A percentile compares a stretch with the other conserved stretches of the same genome.
These are phyloP conservation scores for Emmonsiellopsis sp. DNA, from an alignment of 2,329 filamentous ascomycete genomes.

Conservation along the genomic window DNA sequence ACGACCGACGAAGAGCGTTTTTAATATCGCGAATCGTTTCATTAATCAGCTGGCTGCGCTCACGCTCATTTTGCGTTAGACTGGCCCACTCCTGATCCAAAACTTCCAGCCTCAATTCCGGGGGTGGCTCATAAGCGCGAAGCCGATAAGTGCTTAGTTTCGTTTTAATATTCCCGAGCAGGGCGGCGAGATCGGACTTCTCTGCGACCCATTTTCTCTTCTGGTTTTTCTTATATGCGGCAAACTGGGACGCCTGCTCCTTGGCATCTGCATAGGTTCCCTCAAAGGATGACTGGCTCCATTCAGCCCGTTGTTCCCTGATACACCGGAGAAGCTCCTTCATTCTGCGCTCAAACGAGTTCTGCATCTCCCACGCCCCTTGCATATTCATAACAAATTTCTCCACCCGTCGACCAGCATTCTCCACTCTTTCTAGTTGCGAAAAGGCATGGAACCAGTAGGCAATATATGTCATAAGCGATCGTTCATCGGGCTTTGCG, in stretches of 20 bases:
- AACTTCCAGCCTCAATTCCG: conserved; percentile 70
- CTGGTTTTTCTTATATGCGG: conserved; percentile 78
- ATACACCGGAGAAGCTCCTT: conserved; percentile 69
- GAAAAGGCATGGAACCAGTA: conserved; percentile 99
- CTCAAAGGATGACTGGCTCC: conserved; percentile 74
- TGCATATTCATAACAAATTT: conserved; percentile 99
- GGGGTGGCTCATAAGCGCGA: conserved; percentile 80
- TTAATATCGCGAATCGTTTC: conserved; percentile 99
- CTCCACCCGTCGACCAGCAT: conserved; percentile 88
- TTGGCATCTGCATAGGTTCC: conserved; percentile 92
- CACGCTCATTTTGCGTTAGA: conserved; percentile 76
- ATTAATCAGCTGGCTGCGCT: conserved; percentile 86
- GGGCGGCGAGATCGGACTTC: conserved; percentile 86
- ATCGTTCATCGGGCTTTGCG: conserved; percentile 87
- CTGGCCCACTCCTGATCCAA: conserved; percentile 75
- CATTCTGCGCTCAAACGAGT: conserved; percentile 88
- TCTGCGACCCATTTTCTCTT: conserved; percentile 97
- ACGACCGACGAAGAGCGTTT: conserved; percentile 81
- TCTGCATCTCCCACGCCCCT: conserved; percentile 99
- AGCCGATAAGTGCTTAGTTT: conserved; percentile 93
- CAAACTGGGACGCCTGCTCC: conserved; percentile 70
- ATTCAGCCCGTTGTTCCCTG: conserved; percentile 60
- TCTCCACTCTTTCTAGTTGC: conserved; percentile 97
- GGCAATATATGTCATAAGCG: conserved; percentile 98
- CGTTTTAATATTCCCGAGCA: conserved; percentile 97